These are phyloP conservation scores for Pouteria campechiana DNA, from an alignment of 179 eudicot genomes.

Conservation along the genomic window DNA sequence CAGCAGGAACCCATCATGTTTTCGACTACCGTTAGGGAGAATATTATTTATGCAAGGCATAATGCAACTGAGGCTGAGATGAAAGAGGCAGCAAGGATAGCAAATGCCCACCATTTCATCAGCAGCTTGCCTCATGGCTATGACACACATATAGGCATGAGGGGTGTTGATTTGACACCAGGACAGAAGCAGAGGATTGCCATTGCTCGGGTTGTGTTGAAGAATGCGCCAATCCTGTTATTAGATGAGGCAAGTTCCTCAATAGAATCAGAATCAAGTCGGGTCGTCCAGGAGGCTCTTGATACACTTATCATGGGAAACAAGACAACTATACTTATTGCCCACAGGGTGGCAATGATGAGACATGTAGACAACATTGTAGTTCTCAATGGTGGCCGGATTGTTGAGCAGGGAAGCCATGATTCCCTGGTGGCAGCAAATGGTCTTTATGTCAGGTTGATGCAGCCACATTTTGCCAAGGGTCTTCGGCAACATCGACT, in stretches of 20 bases:
- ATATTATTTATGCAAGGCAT: slow-evolving; percentile 95
- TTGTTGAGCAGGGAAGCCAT: slow-evolving; percentile 91
- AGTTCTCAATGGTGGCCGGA: slow-evolving; percentile 91
- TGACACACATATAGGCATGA: slow-evolving; percentile 97
- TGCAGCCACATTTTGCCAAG: slow-evolving; percentile 95
- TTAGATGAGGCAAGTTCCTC: slow-evolving; percentile 96
- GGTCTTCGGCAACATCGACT: slow-evolving; percentile 82
- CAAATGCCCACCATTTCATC: slow-evolving; percentile 96
- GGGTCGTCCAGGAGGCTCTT: slow-evolving; percentile 96
- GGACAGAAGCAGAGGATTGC: slow-evolving; percentile 97
- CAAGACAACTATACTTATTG: slow-evolving; percentile 82
- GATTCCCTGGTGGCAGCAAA: slow-evolving; percentile 63
- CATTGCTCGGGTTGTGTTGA: slow-evolving; percentile 77
- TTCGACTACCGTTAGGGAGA: slow-evolving; percentile 85
- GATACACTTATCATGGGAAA: slow-evolving; percentile 93
- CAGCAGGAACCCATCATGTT: slow-evolving; percentile 97
- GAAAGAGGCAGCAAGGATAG: slow-evolving; percentile 98
- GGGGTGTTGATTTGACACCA: slow-evolving; percentile 93
- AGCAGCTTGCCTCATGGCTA: slow-evolving; percentile 98
- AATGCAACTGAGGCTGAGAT: slow-evolving; percentile 97
- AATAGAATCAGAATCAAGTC: slow-evolving; percentile 89
- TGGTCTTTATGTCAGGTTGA: slow-evolving; percentile 82
- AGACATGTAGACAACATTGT: slow-evolving; percentile 93
- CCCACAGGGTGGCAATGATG: slow-evolving; percentile 99
- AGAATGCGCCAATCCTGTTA: slow-evolving; percentile 90